Percentiles rank a stretch among this genome's conserved stretches.
Evolutionary conservation across 2,329 filamentous ascomycete species (phyloP).

Genomic region (Trichophyton rubrum): DNA sequence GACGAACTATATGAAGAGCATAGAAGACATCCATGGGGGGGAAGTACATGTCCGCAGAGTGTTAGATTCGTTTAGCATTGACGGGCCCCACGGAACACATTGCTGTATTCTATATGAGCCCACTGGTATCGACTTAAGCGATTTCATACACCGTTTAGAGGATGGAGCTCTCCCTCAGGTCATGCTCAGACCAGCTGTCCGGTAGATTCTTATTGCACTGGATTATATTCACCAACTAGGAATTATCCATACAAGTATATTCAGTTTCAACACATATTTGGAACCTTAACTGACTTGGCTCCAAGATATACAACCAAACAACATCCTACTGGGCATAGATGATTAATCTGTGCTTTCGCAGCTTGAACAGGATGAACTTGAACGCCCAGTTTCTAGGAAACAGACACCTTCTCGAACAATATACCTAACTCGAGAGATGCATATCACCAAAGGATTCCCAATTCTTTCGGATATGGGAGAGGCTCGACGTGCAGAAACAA

Average conservation of each 20-base stretch:
- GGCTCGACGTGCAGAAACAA: conserved; percentile 14
- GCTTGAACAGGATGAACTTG: conserved; percentile 20
- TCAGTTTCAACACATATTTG: background rate
- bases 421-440: conserved; percentile 17
- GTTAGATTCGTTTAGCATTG: conserved; percentile 19
- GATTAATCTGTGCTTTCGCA: conserved; percentile 20
- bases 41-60: conserved; percentile 14
- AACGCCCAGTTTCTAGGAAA: conserved; percentile 20
- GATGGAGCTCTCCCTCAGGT: background rate
- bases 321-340: conserved; percentile 22
- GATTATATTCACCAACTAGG: conserved; percentile 5
- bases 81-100: conserved; percentile 14
- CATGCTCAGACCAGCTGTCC: background rate
- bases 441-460: conserved; percentile 14
- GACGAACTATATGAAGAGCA: conserved; percentile 5
- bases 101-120: conserved; percentile 17
- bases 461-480: conserved; percentile 22
- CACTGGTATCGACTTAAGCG: conserved; percentile 7
- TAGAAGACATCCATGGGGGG: conserved; percentile 13
- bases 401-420: conserved; percentile 18
- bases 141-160: conserved; percentile 6
- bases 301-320: conserved; percentile 23
- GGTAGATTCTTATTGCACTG: conserved; percentile 2
- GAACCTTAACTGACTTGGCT: background rate
- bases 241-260: conserved; percentile 6